Conservation (phyloP, 2,329 filamentous ascomycete species). For the Tricladium varicosporioides region DNA sequence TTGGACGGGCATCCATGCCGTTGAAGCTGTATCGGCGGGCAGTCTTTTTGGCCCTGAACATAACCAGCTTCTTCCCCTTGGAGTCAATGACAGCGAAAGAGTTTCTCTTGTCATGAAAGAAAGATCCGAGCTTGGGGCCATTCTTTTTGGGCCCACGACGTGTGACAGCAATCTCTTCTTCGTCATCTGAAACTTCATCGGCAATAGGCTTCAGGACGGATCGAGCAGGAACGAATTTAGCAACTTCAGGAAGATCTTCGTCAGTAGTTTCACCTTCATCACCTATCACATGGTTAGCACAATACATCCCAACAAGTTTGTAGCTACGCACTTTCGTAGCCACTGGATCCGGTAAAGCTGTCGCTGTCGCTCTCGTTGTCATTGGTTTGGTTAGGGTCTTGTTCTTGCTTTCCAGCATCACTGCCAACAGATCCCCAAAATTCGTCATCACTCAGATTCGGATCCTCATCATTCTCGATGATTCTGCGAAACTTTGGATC, state of each 20-base stretch:
- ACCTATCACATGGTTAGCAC: constrained; percentile 48
- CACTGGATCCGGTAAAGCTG: constrained; percentile 41
- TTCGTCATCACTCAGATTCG: constrained; percentile 23
- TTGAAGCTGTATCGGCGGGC: constrained; percentile 36
- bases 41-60: constrained; percentile 36
- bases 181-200: constrained; percentile 37
- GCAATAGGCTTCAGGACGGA: constrained; percentile 50
- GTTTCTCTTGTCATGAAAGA: constrained; percentile 32
- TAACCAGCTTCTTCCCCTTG: constrained; percentile 39
- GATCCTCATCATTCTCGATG: constrained; percentile 64
- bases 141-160: constrained; percentile 21
- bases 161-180: constrained; percentile 33
- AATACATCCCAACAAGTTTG: neutral
- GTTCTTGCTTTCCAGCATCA: constrained; percentile 38
- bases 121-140: constrained; percentile 34
- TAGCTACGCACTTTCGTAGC: constrained; percentile 55
- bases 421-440: constrained; percentile 26
- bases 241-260: constrained; percentile 50
- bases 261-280: constrained; percentile 61
- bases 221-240: constrained; percentile 45
- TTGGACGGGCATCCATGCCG: constrained; percentile 26
- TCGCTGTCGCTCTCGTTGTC: constrained; percentile 31
- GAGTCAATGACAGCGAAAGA: constrained; percentile 42
- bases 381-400: constrained; percentile 35
- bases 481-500: constrained; percentile 71